Base-by-base conservation (phyloP, 495 filamentous ascomycete genomes). In the Podospora didyma region DNA sequence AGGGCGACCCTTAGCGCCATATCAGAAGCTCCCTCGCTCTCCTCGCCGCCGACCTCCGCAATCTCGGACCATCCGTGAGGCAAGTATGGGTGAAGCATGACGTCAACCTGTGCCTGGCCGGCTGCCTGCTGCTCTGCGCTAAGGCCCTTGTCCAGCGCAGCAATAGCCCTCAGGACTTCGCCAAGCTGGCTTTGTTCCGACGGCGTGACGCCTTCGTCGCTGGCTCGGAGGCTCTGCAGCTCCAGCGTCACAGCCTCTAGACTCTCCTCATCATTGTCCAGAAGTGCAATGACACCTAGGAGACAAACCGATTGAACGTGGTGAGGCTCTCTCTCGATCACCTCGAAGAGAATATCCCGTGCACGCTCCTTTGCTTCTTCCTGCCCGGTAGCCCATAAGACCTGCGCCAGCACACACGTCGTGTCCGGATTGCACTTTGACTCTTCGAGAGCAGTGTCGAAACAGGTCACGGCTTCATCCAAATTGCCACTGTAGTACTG, bases 381-480 rank as follows among this genome's bases (percentile, higher is more conserved):
- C 1, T 84, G 85, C 22, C 89, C 92, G 65, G 88, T 92, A 2
- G 90, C 91, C 92, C 93, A 98, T 6, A 97, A 79, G 2, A 97
- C 86, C 66, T 97, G 89, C 2, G 92, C 87, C 9, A 97, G 79
- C 16, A 96, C 79, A 64, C 92, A 96, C 16, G 92, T 85, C 3
- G 93, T 87, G 68, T 98, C 90, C 2, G 93, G 89, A 52, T 89
- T 83, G 42, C 82, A 81, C 42, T 82, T 68, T 4, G 88, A 89
- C 72, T 96, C 93, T 46, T 85, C 79, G 7, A 98, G 78, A 4
- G 92, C 93, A 12, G 83, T 75, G 53, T 89, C 84, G 74, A 97
- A 96, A 77, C 86, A 89, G 20, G 82, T 75, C 14, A 96, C 82
- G 4, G 90, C 87, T 19, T 77, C 73, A 44, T 85, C 79, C 63